These are phyloP conservation scores for Moesziomyces sp. DNA, from an alignment of 1,284 basidiomycete genomes.

Conservation along the genomic window DNA sequence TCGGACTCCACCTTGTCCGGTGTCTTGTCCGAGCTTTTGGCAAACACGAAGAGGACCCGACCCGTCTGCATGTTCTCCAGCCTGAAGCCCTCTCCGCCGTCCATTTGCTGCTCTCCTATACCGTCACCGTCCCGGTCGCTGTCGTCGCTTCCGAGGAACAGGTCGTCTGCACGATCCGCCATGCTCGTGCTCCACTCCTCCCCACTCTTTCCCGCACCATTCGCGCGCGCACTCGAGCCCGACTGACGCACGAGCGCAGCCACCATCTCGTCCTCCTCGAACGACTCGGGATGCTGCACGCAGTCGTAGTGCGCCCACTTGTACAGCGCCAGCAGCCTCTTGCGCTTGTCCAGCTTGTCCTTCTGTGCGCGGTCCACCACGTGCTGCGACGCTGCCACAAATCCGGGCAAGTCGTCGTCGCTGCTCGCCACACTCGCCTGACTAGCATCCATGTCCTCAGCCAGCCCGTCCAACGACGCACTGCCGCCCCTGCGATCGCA, in stretches of 20 bases:
- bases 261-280: slow-evolving; percentile 35
- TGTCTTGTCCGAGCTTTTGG: slow-evolving; percentile 35
- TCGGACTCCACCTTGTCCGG: slow-evolving; percentile 9
- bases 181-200: slow-evolving; percentile 34
- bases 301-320: slow-evolving; percentile 86
- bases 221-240: background rate
- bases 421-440: slow-evolving; percentile 24
- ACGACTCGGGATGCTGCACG: slow-evolving; percentile 32
- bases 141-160: slow-evolving; percentile 18
- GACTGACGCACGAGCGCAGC: slow-evolving; percentile 16
- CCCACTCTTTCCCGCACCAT: background rate
- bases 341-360: slow-evolving; percentile 74
- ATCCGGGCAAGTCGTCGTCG: slow-evolving; percentile 37
- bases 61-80: slow-evolving; percentile 34
- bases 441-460: background rate
- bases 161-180: slow-evolving; percentile 31
- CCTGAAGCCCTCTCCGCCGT: slow-evolving; percentile 6
- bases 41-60: slow-evolving; percentile 47
- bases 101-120: background rate
- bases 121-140: slow-evolving; percentile 1
- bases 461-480: background rate
- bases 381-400: slow-evolving; percentile 55
- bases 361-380: slow-evolving; percentile 19
- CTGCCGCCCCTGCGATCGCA: slow-evolving; percentile 58
- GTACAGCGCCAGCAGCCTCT: slow-evolving; percentile 81